Base-by-base conservation (phyloP, 164 flowering plant genomes). In the Cinnamomum chago region DNA sequence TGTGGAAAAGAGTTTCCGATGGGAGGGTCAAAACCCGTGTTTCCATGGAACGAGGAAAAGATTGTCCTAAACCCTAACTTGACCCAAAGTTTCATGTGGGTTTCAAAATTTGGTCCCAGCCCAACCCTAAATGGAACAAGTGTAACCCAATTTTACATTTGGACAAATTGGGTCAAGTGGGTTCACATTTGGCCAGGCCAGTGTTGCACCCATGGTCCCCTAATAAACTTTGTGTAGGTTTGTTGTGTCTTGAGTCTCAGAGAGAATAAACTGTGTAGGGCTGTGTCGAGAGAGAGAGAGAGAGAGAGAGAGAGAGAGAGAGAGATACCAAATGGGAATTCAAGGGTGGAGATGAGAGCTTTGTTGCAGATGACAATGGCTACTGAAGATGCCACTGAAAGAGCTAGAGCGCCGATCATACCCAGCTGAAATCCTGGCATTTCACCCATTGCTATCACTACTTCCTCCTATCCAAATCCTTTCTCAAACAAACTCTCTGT, bases 331-430 rank as follows among this genome's bases (percentile, higher is more conserved):
- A 93, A 93, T 2, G 95, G 95, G 82, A 93, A 93, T 81, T 95
- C 95, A 17, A 93, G 94, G 74, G 86, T 81, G 86, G 91, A 90
- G 91, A 91, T 93, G 76, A 93, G 80, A 55, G 97, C 95, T 79
- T 92, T 92, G 86, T 90, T 92, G 86, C 95, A 90, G 52, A 92
- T 88, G 78, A 93, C 98, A 79, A 93, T 93, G 79, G 98, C 86
- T 14, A 92, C 98, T 2, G 98, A 94, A 28, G 97, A 94, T 74
- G 96, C 91, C 75, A 92, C 97, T 28, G 98, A 94, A 18, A 94
- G 96, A 62, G 84, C 87, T 73, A 94, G 81, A 27, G 98, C 97
- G 22, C 98, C 96, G 18, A 94, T 82, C 3, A 94, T 94, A 3
- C 97, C 94, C 77, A 92, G 72, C 70, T 89, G 98, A 68, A 81